Conservation (phyloP, 768 basidiomycete species). For the Macrolepiota fuliginosa region DNA sequence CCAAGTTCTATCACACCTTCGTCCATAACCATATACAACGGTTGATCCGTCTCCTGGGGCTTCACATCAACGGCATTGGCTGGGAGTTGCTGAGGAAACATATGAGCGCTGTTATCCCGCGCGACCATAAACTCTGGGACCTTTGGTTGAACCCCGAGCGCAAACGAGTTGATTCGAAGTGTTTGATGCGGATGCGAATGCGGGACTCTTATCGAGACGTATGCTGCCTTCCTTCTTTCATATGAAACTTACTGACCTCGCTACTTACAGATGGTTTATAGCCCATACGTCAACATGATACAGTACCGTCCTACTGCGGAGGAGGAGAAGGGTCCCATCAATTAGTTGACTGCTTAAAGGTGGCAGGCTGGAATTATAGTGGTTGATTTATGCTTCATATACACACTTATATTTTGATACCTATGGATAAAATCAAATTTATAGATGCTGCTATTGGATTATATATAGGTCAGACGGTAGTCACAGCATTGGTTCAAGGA, state of each 20-base stretch:
- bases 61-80: slow-evolving; percentile 50
- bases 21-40: slow-evolving; percentile 61
- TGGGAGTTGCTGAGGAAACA: slow-evolving; percentile 49
- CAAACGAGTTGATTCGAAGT: slow-evolving; percentile 47
- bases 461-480: background rate
- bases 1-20: slow-evolving; percentile 60
- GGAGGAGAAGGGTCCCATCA: slow-evolving; percentile 6
- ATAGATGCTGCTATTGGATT: background rate
- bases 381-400: background rate
- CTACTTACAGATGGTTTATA: slow-evolving; percentile 48
- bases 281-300: slow-evolving; percentile 52
- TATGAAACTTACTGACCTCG: background rate
- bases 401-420: background rate
- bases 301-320: slow-evolving; percentile 35
- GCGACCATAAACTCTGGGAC: slow-evolving; percentile 41
- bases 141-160: slow-evolving; percentile 44
- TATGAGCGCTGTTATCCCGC: slow-evolving; percentile 42
- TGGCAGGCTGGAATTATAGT: no score
- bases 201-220: slow-evolving; percentile 56
- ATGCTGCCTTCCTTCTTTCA: slow-evolving; percentile 17
- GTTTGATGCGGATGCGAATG: slow-evolving; percentile 57
- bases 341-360: background rate
- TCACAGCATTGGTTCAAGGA: background rate
- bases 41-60: slow-evolving; percentile 47
- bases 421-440: background rate